These are phyloP conservation scores for Hyphopichia buzzinii DNA, from an alignment of 1,139 yeast genomes.

Conservation along the genomic window DNA sequence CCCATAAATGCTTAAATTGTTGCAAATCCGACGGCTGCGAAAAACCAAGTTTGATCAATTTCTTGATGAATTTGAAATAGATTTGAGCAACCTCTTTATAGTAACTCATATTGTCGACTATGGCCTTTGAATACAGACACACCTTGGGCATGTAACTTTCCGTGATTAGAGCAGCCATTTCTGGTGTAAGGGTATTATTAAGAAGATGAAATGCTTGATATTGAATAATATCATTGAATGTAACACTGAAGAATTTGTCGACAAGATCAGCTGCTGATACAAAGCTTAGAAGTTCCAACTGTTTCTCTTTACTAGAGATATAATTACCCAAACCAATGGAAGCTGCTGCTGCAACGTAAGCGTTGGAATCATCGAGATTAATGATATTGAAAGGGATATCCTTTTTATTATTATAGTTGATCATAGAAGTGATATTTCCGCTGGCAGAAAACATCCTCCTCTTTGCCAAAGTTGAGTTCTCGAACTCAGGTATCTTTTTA, in stretches of 20 bases:
- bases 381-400: slow-evolving; percentile 8
- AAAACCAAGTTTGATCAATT: slow-evolving; percentile 20
- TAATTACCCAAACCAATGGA: slow-evolving; percentile 32
- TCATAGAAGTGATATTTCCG: slow-evolving; percentile 36
- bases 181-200: slow-evolving; percentile 24
- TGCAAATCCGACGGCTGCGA: slow-evolving; percentile 8
- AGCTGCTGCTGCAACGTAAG: slow-evolving; percentile 7
- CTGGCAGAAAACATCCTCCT: slow-evolving; percentile 35
- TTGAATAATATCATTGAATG: slow-evolving; percentile 37
- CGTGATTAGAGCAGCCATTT: slow-evolving; percentile 14
- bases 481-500: slow-evolving; percentile 3
- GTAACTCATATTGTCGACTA: slow-evolving; percentile 35
- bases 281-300: slow-evolving; percentile 11
- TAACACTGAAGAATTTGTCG: slow-evolving; percentile 17
- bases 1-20: slow-evolving; percentile 19
- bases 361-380: neutral
- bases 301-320: slow-evolving; percentile 20
- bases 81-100: slow-evolving; percentile 32
- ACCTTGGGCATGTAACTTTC: slow-evolving; percentile 10
- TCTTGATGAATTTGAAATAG: slow-evolving; percentile 30
- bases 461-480: slow-evolving; percentile 13
- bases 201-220: slow-evolving; percentile 39
- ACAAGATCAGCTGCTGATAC: slow-evolving; percentile 17
- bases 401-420: slow-evolving; percentile 16
- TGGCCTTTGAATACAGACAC: slow-evolving; percentile 23